A percentile compares a stretch with the other conserved stretches of the same genome.
These are phyloP conservation scores for Trichoderma sp. DNA, from an alignment of 2,329 filamentous ascomycete species.

Conservation along the genomic window DNA sequence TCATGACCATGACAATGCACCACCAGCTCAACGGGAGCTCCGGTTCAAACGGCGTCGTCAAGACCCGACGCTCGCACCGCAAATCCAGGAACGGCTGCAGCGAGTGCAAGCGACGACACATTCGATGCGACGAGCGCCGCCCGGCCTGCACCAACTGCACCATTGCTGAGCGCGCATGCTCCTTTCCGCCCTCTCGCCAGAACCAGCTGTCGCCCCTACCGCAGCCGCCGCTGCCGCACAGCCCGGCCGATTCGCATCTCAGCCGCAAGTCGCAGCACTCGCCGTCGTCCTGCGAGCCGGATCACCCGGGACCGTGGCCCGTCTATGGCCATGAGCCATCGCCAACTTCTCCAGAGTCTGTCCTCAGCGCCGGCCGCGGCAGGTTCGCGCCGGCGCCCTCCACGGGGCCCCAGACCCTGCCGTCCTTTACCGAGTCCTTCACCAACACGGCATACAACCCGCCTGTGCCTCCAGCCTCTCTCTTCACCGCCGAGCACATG, in stretches of 20 bases:
- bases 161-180: constrained; percentile 41
- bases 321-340: background rate
- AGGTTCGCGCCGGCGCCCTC: constrained; percentile 14
- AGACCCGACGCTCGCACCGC: constrained; percentile 42
- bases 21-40: constrained; percentile 21
- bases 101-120: constrained; percentile 46
- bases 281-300: constrained; percentile 21
- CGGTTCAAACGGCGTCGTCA: constrained; percentile 30
- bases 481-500: constrained; percentile 44
- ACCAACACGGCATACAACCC: constrained; percentile 27
- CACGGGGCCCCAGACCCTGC: constrained; percentile 20
- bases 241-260: constrained; percentile 19
- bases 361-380: constrained; percentile 14
- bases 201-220: constrained; percentile 8
- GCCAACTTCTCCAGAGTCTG: constrained; percentile 14
- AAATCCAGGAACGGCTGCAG: constrained; percentile 46
- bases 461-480: constrained; percentile 28
- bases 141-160: constrained; percentile 46
- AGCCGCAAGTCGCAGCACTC: constrained; percentile 23
- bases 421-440: constrained; percentile 27
- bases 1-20: constrained; percentile 17
- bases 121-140: constrained; percentile 47
- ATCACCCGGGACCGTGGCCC: constrained; percentile 20
- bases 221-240: constrained; percentile 20
- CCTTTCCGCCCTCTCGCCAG: constrained; percentile 34